Evolutionary conservation across 305 asterid genomes (phyloP).

Genomic region (Withania somnifera): DNA sequence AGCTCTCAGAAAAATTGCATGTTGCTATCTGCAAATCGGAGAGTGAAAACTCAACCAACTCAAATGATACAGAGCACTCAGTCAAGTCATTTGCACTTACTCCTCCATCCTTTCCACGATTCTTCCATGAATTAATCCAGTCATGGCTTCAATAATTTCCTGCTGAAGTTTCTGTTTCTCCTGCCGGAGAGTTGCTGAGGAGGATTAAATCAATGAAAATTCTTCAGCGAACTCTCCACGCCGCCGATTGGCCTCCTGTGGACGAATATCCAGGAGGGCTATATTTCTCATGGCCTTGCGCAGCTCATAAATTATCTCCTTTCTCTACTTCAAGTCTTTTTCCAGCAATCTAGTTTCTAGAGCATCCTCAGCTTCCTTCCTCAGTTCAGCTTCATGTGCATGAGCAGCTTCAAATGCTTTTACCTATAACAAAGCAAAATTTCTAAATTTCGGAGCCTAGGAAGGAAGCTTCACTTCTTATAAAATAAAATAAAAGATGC

Average conservation of each 20-base stretch:
- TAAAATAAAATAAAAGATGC: not conserved
- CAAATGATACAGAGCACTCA: conserved; percentile 17
- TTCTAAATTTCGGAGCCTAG: not conserved
- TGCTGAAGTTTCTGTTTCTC: conserved; percentile 51
- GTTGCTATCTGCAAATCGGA: conserved; percentile 68
- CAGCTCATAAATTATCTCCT: conserved; percentile 30
- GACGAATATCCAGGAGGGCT: conserved; percentile 47
- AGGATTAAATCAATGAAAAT: conserved; percentile 43
- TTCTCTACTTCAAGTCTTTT: conserved; percentile 40
- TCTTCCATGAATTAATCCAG: conserved; percentile 60
- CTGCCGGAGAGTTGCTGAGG: conserved; percentile 31
- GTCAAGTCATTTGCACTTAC: conserved; percentile 1
- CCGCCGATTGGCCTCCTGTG: conserved; percentile 46
- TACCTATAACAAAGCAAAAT: conserved; percentile 28
- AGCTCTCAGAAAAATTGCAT: conserved; percentile 62
- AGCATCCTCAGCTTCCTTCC: conserved; percentile 46
- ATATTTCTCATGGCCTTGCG: conserved; percentile 42
- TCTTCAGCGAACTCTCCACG: conserved; percentile 48
- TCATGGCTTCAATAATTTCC: conserved; percentile 46
- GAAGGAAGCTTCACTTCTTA: not conserved
- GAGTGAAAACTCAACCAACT: conserved; percentile 39
- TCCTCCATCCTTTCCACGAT: conserved; percentile 15
- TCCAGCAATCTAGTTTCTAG: conserved; percentile 28
- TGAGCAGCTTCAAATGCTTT: conserved; percentile 45
- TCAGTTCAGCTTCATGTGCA: conserved; percentile 37